Conservation (phyloP, 1,139 yeast species). For the Kodamaea sp. region DNA sequence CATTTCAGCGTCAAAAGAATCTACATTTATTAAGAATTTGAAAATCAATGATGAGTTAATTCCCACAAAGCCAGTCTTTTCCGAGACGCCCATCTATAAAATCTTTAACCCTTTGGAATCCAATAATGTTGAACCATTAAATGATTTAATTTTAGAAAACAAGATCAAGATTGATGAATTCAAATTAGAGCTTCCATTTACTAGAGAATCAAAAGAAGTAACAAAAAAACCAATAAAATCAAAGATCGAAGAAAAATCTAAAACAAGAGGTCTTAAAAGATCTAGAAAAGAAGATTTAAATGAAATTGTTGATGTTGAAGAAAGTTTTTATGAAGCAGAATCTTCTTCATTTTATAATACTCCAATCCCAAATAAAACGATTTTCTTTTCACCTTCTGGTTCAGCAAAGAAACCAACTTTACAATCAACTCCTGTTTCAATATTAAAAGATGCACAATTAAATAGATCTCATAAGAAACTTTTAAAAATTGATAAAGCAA, state of each 20-base stretch:
- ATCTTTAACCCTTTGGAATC: conserved; percentile 5
- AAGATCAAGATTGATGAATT: conserved; percentile 17
- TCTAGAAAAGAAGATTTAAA: conserved; percentile 6
- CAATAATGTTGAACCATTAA: conserved; percentile 26
- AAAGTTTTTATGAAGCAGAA: conserved; percentile 12
- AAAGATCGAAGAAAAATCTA: neutral
- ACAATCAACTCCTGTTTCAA: conserved; percentile 27
- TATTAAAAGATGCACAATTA: conserved; percentile 13
- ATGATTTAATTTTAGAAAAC: conserved; percentile 24
- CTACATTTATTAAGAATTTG: conserved; percentile 23
- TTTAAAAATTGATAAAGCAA: conserved; percentile 20
- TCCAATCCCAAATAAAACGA: conserved; percentile 31
- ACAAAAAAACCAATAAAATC: neutral
- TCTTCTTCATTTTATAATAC: conserved; percentile 22
- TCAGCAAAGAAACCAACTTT: conserved; percentile 19
- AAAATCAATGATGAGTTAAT: conserved; percentile 20
- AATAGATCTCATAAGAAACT: conserved; percentile 15
- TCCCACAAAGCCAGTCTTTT: conserved; percentile 12
- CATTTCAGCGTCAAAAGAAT: conserved; percentile 16
- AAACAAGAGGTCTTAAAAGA: conserved; percentile 6
- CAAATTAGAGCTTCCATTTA: conserved; percentile 19
- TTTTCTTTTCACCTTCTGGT: conserved; percentile 31
- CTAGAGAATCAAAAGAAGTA: conserved; percentile 4
- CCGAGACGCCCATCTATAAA: conserved; percentile 14
- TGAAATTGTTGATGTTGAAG: conserved; percentile 7